Percentiles rank a stretch among this genome's conserved stretches.
Evolutionary conservation across 495 filamentous ascomycete genomes (phyloP).

Genomic region (Clavariopsis aquatica): DNA sequence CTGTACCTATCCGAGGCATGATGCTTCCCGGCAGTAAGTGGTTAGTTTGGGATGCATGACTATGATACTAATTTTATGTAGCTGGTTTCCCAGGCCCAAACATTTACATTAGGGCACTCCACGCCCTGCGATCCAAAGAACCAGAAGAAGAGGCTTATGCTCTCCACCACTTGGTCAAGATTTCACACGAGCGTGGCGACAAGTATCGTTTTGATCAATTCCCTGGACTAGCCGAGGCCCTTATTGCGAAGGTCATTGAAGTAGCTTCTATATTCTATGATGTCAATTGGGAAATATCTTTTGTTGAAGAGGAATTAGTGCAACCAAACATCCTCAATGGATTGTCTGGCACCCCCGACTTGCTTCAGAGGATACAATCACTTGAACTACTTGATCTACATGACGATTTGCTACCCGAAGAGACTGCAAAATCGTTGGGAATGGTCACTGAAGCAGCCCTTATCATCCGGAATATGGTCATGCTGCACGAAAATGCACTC

Average conservation of each 20-base stretch:
- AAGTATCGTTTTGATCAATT: conserved; percentile 94
- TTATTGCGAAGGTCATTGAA: conserved; percentile 79
- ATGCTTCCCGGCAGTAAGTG: conserved; percentile 58
- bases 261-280: conserved; percentile 74
- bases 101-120: conserved; percentile 82
- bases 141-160: conserved; percentile 83
- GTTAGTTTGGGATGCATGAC: neutral
- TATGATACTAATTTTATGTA: conserved; percentile 24
- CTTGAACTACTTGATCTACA: conserved; percentile 55
- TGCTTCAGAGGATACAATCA: conserved; percentile 65
- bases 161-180: conserved; percentile 89
- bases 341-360: conserved; percentile 72
- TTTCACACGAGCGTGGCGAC: conserved; percentile 89
- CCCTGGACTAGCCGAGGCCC: conserved; percentile 81
- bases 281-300: conserved; percentile 77
- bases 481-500: conserved; percentile 82
- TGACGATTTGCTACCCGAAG: conserved; percentile 74
- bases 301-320: conserved; percentile 58
- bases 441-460: conserved; percentile 84
- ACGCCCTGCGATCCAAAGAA: conserved; percentile 75
- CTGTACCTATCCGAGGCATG: conserved; percentile 46
- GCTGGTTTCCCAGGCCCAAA: conserved; percentile 71
- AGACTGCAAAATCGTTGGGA: conserved; percentile 65
- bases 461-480: conserved; percentile 89
- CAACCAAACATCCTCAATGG: conserved; percentile 65